Conservation (phyloP, 225 moss, liverwort and hornwort species). For the Straminergon stramineum region DNA sequence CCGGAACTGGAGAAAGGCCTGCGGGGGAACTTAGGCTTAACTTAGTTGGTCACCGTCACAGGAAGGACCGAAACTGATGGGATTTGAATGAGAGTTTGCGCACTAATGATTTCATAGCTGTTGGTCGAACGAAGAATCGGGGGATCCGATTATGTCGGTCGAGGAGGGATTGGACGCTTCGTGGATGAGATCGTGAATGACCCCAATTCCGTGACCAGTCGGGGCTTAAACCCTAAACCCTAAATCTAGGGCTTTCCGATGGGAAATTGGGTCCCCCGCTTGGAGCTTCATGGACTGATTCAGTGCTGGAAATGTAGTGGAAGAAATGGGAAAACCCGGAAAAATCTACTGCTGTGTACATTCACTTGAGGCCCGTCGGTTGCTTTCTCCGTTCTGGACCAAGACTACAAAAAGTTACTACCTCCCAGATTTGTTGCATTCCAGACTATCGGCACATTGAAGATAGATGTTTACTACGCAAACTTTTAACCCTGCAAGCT, state of each 20-base stretch:
- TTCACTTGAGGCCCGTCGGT: not conserved
- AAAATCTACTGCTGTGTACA: not conserved
- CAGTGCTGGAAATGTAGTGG: not conserved
- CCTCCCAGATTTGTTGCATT: not conserved
- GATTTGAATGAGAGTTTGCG: not conserved
- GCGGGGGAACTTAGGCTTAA: not conserved
- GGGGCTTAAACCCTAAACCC: not conserved
- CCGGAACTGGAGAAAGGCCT: not conserved
- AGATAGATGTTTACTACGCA: not conserved
- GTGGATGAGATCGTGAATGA: not conserved
- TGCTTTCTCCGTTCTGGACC: too few species aligned
- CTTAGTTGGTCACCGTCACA: not conserved
- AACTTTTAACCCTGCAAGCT: not conserved
- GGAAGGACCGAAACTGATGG: not conserved
- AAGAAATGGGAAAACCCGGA: not conserved
- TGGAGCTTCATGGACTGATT: not conserved
- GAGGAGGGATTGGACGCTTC: not conserved
- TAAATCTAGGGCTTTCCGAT: not conserved
- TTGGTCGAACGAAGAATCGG: not conserved
- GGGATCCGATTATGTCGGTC: conserved; percentile 1
- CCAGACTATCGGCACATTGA: not conserved
- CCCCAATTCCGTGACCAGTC: not conserved
- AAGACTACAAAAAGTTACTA: too few species aligned
- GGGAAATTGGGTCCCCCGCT: not conserved
- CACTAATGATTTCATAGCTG: not conserved